Base-by-base conservation (phyloP, 345 rosid genomes). In the Camelina neglecta region DNA sequence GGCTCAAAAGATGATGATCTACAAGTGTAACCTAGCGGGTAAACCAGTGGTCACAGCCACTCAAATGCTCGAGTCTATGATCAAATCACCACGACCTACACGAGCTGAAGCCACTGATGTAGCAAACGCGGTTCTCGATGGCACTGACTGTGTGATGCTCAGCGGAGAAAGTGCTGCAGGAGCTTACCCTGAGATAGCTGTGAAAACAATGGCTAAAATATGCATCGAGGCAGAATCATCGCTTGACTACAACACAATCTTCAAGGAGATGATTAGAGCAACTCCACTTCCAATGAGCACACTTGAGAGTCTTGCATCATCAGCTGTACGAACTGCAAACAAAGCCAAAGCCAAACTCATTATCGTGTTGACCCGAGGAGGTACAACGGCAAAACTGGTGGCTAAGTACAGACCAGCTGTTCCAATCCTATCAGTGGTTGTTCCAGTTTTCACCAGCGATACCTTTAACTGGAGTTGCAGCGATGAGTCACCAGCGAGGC, bases 1-100 rank as follows among this genome's bases (percentile, higher is more conserved):
- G 60, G 90, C 92, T 31, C 90, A 88, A 72, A 88, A 88, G 64
- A 60, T 86, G 70, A 88, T 88, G 92, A 88, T 88, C 64, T 45
- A 42, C 64, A 86, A 83, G 84, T 83, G 87, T 71, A 88, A 88
- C 57, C 74, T 82, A 2, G 81, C 74, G 54, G 88, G 92, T 59
- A 70, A 70, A 70, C 63, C 65, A 15, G 74, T 70, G 65, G 74
- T 70, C 5, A 70, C 74, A 39, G 65, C 73, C 50, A 69, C 60
- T 56, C 73, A 69, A 42, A 69, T 69, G 73, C 63, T 69, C 8
- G 73, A 69, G 53, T 69, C 73, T 24, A 69, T 69, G 73, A 69
- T 56, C 63, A 69, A 69, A 69, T 69, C 73, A 29, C 73, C 73
- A 23, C 23, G 73, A 2, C 73, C 73, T 5, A 69, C 73, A 53